phyloP scores from a whole-genome alignment of 2,329 filamentous ascomycete genomes.

The Cladosporium oxysporum region DNA sequence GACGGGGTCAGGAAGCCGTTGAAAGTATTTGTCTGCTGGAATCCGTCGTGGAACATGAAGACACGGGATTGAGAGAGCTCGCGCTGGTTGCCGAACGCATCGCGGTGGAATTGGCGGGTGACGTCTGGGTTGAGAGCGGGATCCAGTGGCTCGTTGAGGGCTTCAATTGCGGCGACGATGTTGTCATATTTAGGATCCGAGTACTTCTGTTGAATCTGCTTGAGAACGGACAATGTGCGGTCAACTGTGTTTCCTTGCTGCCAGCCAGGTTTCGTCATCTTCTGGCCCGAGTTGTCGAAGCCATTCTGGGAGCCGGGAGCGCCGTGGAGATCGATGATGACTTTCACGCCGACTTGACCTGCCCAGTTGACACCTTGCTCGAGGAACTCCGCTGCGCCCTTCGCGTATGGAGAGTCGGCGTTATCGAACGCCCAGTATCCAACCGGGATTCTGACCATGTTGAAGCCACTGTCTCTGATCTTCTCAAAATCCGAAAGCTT shows the following conservation, averaged over 20 bases:
- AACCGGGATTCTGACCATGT: slow-evolving; percentile 60
- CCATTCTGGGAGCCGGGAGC: slow-evolving; percentile 66
- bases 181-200: slow-evolving; percentile 47
- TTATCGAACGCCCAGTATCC: slow-evolving; percentile 62
- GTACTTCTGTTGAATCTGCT: slow-evolving; percentile 50
- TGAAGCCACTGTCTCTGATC: slow-evolving; percentile 59
- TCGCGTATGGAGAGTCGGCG: slow-evolving; percentile 48
- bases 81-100: slow-evolving; percentile 51
- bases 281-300: slow-evolving; percentile 64
- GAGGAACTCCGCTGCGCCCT: slow-evolving; percentile 55
- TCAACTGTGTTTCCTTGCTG: slow-evolving; percentile 50
- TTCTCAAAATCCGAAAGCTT: slow-evolving; percentile 56
- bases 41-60: slow-evolving; percentile 63
- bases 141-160: slow-evolving; percentile 51
- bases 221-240: slow-evolving; percentile 59
- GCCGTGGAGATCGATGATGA: slow-evolving; percentile 70
- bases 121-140: slow-evolving; percentile 48
- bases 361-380: slow-evolving; percentile 61
- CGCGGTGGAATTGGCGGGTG: slow-evolving; percentile 57
- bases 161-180: slow-evolving; percentile 49
- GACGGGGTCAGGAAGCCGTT: slow-evolving; percentile 60
- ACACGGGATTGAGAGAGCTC: slow-evolving; percentile 34
- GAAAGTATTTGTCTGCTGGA: slow-evolving; percentile 56
- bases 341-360: slow-evolving; percentile 52
- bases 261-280: slow-evolving; percentile 45